These are phyloP conservation scores for Coemansia sp. DNA, from an alignment of 192 early-diverging fungal species.

Conservation along the genomic window DNA sequence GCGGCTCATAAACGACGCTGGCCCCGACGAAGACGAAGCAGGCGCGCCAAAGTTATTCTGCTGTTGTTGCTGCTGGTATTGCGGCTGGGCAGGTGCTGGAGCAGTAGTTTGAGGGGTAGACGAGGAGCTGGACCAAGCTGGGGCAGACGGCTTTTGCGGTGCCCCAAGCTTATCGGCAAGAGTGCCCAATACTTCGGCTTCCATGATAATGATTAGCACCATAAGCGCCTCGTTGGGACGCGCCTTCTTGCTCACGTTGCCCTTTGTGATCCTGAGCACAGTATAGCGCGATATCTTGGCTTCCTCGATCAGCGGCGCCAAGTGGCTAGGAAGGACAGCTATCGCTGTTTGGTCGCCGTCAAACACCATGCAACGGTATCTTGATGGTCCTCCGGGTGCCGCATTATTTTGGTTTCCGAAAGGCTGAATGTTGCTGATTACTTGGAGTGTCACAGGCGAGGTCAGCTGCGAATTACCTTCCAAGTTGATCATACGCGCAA, in stretches of 20 bases:
- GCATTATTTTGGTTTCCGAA: slow-evolving; percentile 23
- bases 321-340: slow-evolving; percentile 38
- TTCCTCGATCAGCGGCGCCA: slow-evolving; percentile 33
- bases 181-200: slow-evolving; percentile 41
- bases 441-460: slow-evolving; percentile 27
- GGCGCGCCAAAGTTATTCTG: slow-evolving; percentile 6
- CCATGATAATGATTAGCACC: slow-evolving; percentile 39
- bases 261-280: slow-evolving; percentile 36
- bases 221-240: slow-evolving; percentile 24
- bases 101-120: background rate
- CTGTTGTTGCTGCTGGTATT: slow-evolving; percentile 18
- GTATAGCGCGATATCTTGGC: slow-evolving; percentile 36
- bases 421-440: slow-evolving; percentile 42
- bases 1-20: slow-evolving; percentile 47
- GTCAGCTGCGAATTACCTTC: slow-evolving; percentile 22
- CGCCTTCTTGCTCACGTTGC: slow-evolving; percentile 34
- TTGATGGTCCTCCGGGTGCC: slow-evolving; percentile 2
- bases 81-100: background rate
- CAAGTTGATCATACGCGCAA: slow-evolving; percentile 28
- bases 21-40: background rate
- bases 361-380: slow-evolving; percentile 53
- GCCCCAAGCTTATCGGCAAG: slow-evolving; percentile 29
- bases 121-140: background rate
- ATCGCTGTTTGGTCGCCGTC: slow-evolving; percentile 46
- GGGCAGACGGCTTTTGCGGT: background rate